A percentile compares a stretch with the other conserved stretches of the same genome.
phyloP scores from a whole-genome alignment of 2,329 filamentous ascomycete genomes.

The Kalmusia sp. region DNA sequence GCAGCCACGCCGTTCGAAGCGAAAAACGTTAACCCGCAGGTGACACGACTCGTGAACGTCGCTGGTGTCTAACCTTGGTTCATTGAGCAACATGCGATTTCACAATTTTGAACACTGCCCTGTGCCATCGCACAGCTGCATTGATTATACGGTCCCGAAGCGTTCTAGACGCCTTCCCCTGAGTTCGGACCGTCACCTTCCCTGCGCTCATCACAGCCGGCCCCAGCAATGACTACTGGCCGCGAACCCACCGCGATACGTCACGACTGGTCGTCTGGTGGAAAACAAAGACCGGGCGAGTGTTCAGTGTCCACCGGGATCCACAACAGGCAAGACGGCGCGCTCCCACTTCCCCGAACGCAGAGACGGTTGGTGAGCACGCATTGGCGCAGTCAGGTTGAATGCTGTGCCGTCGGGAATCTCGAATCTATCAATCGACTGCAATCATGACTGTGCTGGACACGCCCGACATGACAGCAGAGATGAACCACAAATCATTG shows the following conservation, averaged over 20 bases:
- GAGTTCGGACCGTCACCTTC: constrained; percentile 6
- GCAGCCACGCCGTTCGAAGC: not conserved
- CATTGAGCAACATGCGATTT: too few relatives aligned
- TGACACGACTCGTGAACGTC: too few relatives aligned
- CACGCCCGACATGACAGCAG: not conserved
- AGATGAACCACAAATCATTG: not conserved
- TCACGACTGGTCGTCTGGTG: not conserved
- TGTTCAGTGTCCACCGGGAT: not conserved
- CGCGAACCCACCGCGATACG: constrained; percentile 3
- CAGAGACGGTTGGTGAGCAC: too few relatives aligned
- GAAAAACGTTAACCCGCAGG: too few relatives aligned
- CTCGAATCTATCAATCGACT: too few relatives aligned
- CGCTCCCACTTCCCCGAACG: not conserved
- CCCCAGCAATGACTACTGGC: not conserved
- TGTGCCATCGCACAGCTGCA: not conserved
- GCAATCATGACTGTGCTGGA: too few relatives aligned
- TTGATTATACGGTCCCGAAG: not conserved
- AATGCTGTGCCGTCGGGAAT: too few relatives aligned
- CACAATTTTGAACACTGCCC: not conserved
- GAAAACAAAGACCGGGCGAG: not conserved
- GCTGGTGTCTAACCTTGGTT: too few relatives aligned
- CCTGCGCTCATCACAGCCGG: not conserved
- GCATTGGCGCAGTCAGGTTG: too few relatives aligned
- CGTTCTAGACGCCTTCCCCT: not conserved
- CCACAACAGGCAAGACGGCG: constrained; percentile 2